Conservation (phyloP, 768 basidiomycete species). For the Tylopilus rubrobrunneus region DNA sequence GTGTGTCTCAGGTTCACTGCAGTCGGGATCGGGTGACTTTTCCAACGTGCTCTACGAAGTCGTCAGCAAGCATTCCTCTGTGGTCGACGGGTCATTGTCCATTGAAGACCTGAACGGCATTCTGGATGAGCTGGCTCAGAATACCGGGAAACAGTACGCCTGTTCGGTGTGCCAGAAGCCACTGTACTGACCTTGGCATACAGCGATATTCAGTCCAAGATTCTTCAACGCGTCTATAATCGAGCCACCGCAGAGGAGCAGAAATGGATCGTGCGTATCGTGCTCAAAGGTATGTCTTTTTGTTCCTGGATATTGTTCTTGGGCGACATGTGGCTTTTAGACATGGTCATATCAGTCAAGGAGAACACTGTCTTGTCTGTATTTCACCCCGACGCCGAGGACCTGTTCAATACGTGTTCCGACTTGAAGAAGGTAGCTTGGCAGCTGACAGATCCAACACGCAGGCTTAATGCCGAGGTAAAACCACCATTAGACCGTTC, state of each 20-base stretch:
- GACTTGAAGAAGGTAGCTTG: conserved; percentile 92
- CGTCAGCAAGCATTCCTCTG: conserved; percentile 77
- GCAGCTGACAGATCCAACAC: conserved; percentile 76
- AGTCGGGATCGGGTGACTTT: conserved; percentile 84
- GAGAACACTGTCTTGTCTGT: conserved; percentile 90
- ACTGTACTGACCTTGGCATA: conserved; percentile 7
- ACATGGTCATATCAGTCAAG: conserved; percentile 89
- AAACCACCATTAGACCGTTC: too few species aligned
- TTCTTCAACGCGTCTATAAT: conserved; percentile 75
- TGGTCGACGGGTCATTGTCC: conserved; percentile 67
- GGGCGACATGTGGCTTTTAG: conserved; percentile 35
- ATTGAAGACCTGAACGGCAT: conserved; percentile 82
- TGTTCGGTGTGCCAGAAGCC: neutral
- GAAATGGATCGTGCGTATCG: conserved; percentile 93
- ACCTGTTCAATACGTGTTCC: conserved; percentile 94
- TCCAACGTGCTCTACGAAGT: conserved; percentile 84
- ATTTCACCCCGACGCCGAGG: conserved; percentile 92
- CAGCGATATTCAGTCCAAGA: conserved; percentile 72
- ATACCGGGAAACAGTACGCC: conserved; percentile 70
- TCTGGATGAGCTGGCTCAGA: conserved; percentile 72
- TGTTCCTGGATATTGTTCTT: neutral
- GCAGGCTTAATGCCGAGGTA: conserved; percentile 61
- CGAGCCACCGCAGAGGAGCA: conserved; percentile 84
- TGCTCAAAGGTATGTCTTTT: conserved; percentile 72
- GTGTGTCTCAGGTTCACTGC: conserved; percentile 1